Base-by-base conservation (phyloP, 1,139 yeast genomes). In the Diutina rugosa region DNA sequence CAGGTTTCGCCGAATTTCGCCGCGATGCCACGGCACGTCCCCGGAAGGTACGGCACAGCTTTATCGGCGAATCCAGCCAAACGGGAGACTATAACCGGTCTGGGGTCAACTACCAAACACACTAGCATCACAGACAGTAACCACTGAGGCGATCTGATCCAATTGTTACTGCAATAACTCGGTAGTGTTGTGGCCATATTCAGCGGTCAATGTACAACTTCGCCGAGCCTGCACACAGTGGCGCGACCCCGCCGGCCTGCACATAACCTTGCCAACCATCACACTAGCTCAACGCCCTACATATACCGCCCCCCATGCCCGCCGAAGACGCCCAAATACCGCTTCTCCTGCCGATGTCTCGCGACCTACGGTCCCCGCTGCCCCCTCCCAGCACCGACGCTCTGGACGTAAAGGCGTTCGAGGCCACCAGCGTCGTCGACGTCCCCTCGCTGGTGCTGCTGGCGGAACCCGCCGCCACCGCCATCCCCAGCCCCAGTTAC, bases 261-360 rank as follows among this genome's bases (percentile, higher is more conserved):
- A 35, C 41, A 35, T 10, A 35, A 10, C 41, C n/a, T 10, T 4
- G 4, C 26, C 41, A 9, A 35, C 10, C 41, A 35, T 35, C 41
- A 35, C 41, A 35, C 41, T 35, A 35, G 41, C 41, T n/a, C 41
- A 35, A 35, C 41, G 41, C 41, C 41, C 41, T 35, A 35, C 41
- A 35, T 35, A 35, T 35, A 35, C 41, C 14, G n/a, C 6, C 41
- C 41, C 2, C 10, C 10, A 35, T 35, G 41, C 41, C 41, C 14
- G 41, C 41, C 14, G 41, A 35, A 10, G 41, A 35, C 41, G 41
- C 41, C 14, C 41, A 35, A 9, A 3, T 10, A 35, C 41, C 41
- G 41, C 41, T 35, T 35, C 41, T 35, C 10, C 41, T n/a, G 41
- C 41, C 41, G n/a, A 35, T 35, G 41, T 35, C 41, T 2, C 41